phyloP scores from a whole-genome alignment of 2,329 filamentous ascomycete species.

The Colletotrichum graminicola region DNA sequence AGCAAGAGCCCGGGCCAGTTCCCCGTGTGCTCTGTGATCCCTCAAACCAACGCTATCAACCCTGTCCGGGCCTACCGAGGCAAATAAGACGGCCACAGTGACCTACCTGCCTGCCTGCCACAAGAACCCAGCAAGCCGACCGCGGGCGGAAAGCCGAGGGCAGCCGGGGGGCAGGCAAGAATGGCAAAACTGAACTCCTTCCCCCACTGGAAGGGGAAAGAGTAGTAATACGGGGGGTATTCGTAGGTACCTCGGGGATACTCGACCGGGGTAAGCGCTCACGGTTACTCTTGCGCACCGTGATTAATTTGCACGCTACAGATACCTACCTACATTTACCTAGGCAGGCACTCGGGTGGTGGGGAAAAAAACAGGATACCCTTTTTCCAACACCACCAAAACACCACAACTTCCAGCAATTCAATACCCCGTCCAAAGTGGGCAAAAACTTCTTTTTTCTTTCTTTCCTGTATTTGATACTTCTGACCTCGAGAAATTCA shows the following conservation, averaged over 20 bases:
- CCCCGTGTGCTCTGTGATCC: slow-evolving; percentile 30
- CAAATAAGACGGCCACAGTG: slow-evolving; percentile 22
- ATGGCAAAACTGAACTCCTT: not conserved
- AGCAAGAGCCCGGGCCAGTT: slow-evolving; percentile 32
- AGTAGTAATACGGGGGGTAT: not conserved
- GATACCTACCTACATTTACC: not conserved
- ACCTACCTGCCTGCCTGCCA: slow-evolving; percentile 3
- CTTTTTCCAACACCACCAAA: too few relatives aligned
- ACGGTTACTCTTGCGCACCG: slow-evolving; percentile 19
- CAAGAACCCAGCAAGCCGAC: not conserved
- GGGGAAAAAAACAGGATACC: too few relatives aligned
- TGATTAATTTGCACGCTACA: slow-evolving; percentile 14
- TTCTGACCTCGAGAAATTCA: too few relatives aligned
- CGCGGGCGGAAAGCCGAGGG: not conserved
- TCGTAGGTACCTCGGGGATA: slow-evolving; percentile 13
- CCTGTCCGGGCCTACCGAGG: slow-evolving; percentile 17
- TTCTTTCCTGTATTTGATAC: too few relatives aligned
- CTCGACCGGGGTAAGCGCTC: not conserved
- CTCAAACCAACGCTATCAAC: slow-evolving; percentile 20
- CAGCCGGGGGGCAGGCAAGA: slow-evolving; percentile 6
- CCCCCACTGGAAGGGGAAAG: not conserved
- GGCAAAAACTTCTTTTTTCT: too few relatives aligned
- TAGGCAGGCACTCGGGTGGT: too few relatives aligned
- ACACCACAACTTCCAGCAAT: too few relatives aligned
- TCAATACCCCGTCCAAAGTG: too few relatives aligned